phyloP scores from a whole-genome alignment of 495 filamentous ascomycete genomes.

The Neurospora sp. region DNA sequence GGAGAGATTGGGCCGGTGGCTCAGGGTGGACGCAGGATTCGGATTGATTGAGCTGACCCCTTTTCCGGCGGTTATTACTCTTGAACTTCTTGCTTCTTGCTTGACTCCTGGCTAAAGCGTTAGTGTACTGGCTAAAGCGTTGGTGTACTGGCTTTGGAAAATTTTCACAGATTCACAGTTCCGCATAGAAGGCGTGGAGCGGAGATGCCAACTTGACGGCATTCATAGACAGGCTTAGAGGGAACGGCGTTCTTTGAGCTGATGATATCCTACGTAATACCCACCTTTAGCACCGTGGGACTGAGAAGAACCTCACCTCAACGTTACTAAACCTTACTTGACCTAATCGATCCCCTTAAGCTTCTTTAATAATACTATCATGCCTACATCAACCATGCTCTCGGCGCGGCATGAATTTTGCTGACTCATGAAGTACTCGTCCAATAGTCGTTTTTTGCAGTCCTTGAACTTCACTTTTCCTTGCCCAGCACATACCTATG shows the following conservation, averaged over 20 bases:
- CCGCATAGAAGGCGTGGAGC: background rate
- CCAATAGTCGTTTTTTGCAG: background rate
- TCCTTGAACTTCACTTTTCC: background rate
- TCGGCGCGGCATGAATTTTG: background rate
- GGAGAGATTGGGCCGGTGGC: constrained; percentile 28
- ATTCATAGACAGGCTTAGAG: background rate
- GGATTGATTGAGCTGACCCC: constrained; percentile 11
- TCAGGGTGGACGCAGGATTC: constrained; percentile 41
- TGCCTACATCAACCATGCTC: background rate
- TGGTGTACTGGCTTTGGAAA: background rate
- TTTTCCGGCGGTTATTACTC: background rate
- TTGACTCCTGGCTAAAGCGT: background rate
- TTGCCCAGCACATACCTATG: background rate
- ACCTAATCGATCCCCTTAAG: background rate
- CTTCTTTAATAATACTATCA: background rate
- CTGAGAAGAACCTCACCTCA: background rate
- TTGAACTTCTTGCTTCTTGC: background rate
- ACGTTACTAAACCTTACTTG: background rate
- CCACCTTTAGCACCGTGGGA: background rate
- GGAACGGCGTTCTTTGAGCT: background rate
- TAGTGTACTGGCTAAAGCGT: background rate
- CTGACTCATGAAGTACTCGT: background rate
- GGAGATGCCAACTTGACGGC: background rate
- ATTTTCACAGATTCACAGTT: background rate
- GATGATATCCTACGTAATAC: background rate